Conservation (phyloP, 2,329 filamentous ascomycete species). For the Ilyonectria sp. region DNA sequence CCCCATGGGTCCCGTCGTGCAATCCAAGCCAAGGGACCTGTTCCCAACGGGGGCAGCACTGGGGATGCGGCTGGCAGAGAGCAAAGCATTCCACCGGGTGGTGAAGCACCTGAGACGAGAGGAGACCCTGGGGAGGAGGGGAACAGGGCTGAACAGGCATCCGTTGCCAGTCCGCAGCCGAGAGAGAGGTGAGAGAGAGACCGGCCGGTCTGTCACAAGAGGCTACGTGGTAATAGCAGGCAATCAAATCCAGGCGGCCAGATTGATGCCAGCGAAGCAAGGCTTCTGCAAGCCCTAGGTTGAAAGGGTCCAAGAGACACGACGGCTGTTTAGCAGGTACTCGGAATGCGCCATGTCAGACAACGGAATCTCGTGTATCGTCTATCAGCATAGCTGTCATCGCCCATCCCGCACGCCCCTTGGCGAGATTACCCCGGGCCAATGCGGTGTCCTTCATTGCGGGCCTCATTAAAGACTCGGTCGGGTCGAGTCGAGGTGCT, state of each 20-base stretch:
- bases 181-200: conserved; percentile 11
- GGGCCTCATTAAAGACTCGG: conserved; percentile 47
- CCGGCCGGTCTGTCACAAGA: conserved; percentile 15
- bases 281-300: conserved; percentile 27
- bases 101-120: conserved; percentile 14
- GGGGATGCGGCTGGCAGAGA: conserved; percentile 6
- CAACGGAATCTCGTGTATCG: conserved; percentile 12
- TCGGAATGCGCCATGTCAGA: neutral
- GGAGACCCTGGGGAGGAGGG: conserved; percentile 34
- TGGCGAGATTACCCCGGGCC: conserved; percentile 49
- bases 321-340: conserved; percentile 15
- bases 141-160: conserved; percentile 27
- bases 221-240: conserved; percentile 30
- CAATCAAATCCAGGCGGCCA: conserved; percentile 19
- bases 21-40: conserved; percentile 20
- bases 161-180: conserved; percentile 16
- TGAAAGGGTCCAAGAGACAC: conserved; percentile 28
- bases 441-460: conserved; percentile 44
- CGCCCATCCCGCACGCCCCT: conserved; percentile 32
- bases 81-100: conserved; percentile 20
- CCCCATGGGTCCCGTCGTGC: neutral
- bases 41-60: conserved; percentile 28
- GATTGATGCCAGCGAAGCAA: conserved; percentile 43
- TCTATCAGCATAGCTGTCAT: conserved; percentile 21
- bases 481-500: conserved; percentile 19